Base-by-base conservation (phyloP, 768 basidiomycete species). In the Psilocybe azurescens region DNA sequence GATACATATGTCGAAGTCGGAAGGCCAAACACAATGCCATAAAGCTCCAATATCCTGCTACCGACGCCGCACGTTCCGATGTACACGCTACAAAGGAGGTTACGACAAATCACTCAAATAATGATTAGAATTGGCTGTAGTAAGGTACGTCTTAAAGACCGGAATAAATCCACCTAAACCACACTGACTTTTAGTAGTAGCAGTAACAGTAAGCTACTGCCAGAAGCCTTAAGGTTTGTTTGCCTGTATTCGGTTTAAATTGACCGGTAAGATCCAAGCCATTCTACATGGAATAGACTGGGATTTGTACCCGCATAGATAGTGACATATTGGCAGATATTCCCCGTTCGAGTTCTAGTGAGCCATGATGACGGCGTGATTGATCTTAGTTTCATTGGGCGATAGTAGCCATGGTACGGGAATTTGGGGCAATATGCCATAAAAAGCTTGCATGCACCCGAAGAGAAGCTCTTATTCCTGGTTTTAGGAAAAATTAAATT, bases 51-150 rank as follows among this genome's bases (percentile, higher is more conserved):
- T 36, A 36, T 36, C 11, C 33, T 36, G 0, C 6, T 38, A 16
- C 57, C 57, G 47, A 58, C 57, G 57, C 57, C 57, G 46, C 57
- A 50, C 14, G 41, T 41, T 56, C 54, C 54, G 54, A 56, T 13
- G 39, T 58, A 11, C 30, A 39, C 57, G 57, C 49, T 36, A 32
- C n/a, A 30, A 36, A 41, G 20, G 53, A 20, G 36, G 9, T 41
- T 55, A 39, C 53, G 33, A 55, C 53, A 29, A 20, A 20, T 16
- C 9, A n/a, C 53, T n/a, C 38, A n/a, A 41, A 28, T 28, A 28
- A 18, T 24, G 39, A 36, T 38, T 55, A 55, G 53, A 32, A 44
- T 13, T 28, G 55, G 24, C 24, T 56, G 48, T 49, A 60, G 53
- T 48, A 38, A 55, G 59, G 53, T 48, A 55, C 59, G 28, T 44